phyloP scores from a whole-genome alignment of 441 rosid genomes.

The Erodium trifolium region DNA sequence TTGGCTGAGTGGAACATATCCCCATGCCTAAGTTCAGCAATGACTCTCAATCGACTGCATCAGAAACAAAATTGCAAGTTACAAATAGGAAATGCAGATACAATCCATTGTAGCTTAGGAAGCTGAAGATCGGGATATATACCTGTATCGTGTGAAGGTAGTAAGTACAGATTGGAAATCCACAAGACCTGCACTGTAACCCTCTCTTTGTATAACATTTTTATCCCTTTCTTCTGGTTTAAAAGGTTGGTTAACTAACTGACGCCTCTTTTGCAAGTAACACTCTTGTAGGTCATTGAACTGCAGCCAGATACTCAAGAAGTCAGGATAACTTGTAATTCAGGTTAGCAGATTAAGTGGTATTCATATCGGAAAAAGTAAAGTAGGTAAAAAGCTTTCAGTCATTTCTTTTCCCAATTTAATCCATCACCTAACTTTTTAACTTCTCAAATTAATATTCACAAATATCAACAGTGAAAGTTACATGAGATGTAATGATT shows the following conservation, averaged over 20 bases:
- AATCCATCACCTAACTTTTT: too few species aligned
- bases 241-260: conserved; percentile 45
- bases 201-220: conserved; percentile 60
- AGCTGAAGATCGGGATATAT: conserved; percentile 10
- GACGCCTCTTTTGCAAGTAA: conserved; percentile 78
- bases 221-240: conserved; percentile 53
- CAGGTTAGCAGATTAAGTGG: background rate
- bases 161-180: conserved; percentile 84
- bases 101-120: background rate
- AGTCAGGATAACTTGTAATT: background rate
- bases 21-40: conserved; percentile 92
- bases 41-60: conserved; percentile 84
- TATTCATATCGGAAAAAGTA: too few species aligned
- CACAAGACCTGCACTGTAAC: conserved; percentile 41
- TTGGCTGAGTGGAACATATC: conserved; percentile 97
- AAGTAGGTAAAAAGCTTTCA: too few species aligned
- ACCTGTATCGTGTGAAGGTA: conserved; percentile 91
- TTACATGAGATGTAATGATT: too few species aligned
- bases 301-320: conserved; percentile 29
- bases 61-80: conserved; percentile 11
- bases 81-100: conserved; percentile 10
- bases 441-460: too few species aligned
- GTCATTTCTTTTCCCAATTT: background rate
- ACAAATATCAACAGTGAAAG: too few species aligned
- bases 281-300: conserved; percentile 92